Evolutionary conservation across 768 basidiomycete genomes (phyloP), one percentile per base, ranked within the genome.

Genomic region (Naganishia kalamii): DNA sequence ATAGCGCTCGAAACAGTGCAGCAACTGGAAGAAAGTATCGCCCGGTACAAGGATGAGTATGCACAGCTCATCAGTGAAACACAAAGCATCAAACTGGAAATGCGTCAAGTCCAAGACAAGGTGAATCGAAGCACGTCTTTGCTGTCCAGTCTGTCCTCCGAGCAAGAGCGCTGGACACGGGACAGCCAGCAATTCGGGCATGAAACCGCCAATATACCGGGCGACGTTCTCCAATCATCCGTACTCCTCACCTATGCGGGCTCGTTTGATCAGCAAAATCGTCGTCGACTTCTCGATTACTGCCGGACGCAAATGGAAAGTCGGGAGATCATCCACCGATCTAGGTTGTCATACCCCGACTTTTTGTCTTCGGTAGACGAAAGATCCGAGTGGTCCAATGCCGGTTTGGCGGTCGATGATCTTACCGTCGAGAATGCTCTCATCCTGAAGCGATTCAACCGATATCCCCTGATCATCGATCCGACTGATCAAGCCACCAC

Each of bases 351-450:
- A 0, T 85, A 97, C 70, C 86, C 91, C 0, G 96, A 99, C 73
- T 99, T 94, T 77, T 84, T 98, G 40, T 97, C 96, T 5, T 93
- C 94, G 2, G 92, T 93, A 0, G 96, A 98, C 74, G 91, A 98
- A 74, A 88, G 94, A 46, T 84, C 96, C 68, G 86, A 84, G 71
- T 99, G 93, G 96, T 92, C 94, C 78, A 88, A 91, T 32, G 92
- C 92, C 73, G 88, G 90, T 0, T 82, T 98, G n/a, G 96, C 96
- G 0, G 87, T 91, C 5, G 93, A 99, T 78, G 92, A 89, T 68
- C 82, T 99, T 48, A 97, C 92, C 70, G 91, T 90, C 0, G 96
- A 98, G 80, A 99, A 99, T 75, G 96, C 96, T n/a, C 92, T 98
- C 68, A 98, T 98, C 92, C 85, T 99, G 74, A 92, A 94, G 75